Evolutionary conservation across 2,329 filamentous ascomycete species (phyloP), one percentile per base, ranked within the genome.

Genomic region (Teratosphaeria viscida): DNA sequence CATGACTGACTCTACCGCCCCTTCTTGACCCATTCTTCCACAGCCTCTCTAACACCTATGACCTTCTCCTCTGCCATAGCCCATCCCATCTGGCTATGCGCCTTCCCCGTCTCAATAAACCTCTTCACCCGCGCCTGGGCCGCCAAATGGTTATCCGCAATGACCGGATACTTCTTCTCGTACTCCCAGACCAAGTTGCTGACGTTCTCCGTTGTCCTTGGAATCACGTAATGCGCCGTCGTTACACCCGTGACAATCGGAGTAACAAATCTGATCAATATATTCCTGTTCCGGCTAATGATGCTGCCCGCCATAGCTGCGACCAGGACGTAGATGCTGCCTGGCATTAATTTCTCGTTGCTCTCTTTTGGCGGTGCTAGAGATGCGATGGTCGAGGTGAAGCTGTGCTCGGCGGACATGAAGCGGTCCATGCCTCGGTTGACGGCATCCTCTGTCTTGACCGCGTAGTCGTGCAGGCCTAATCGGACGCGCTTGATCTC

Each of bases 301-400:
- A 99, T 97, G 75, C 85, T 91, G 67, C 92, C 94, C 39, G 94
- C 90, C 92, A 99, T 96, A 68, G 90, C 86, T 52, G 92, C 87
- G 55, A 99, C 92, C 34, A 96, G 83, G 54, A 97, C 91, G 77
- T 97, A 97, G 66, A 97, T 85, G 61, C 85, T 81, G 29, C 92
- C 92, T 37, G 94, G 94, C 76, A 97, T 86, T 59, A 99, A 82
- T 72, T 86, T 85, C 80, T 99, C 94, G 73, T 89, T 89, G 62
- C 85, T 89, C 76, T 92, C 88, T 69, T 86, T 87, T 43, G 91
- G 81, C 34, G 94, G 94, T 23, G 92, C 94, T 47, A 99, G 83
- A 26, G 88, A 91, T 61, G 92, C 90, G 66, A 99, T 77, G 62
- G 94, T 97, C 75, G 82, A 84, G 68, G 92, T 95, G 78, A 97